A percentile compares a stretch with the other conserved stretches of the same genome.
phyloP scores from a whole-genome alignment of 768 basidiomycete genomes.

The Lactarius psammicola region DNA sequence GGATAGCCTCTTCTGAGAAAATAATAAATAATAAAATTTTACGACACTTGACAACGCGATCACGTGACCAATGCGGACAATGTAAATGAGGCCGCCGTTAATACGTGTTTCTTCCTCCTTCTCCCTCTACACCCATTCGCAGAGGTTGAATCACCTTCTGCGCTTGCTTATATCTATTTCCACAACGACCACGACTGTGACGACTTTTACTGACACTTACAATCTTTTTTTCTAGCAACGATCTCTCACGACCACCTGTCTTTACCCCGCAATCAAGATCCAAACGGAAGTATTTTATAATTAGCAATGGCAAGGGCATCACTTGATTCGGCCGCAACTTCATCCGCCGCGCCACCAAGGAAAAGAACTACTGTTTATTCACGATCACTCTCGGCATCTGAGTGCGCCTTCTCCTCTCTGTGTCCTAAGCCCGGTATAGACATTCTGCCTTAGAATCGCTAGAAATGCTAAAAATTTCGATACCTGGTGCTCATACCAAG shows the following conservation, averaged over 20 bases:
- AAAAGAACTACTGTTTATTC: not conserved
- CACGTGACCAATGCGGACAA: slow-evolving; percentile 12
- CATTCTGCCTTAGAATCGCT: slow-evolving; percentile 42
- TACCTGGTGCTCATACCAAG: slow-evolving; percentile 49
- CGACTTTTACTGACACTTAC: slow-evolving; percentile 13
- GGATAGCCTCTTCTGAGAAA: slow-evolving; percentile 57
- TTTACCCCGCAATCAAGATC: slow-evolving; percentile 2
- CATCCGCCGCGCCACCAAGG: not conserved
- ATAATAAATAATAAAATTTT: not conserved
- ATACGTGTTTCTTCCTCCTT: slow-evolving; percentile 3
- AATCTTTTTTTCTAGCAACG: slow-evolving; percentile 18
- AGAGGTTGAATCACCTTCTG: slow-evolving; percentile 15
- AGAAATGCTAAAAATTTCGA: slow-evolving; percentile 49
- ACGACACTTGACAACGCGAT: slow-evolving; percentile 6
- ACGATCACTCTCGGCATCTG: slow-evolving; percentile 18
- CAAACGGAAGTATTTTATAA: slow-evolving; percentile 4
- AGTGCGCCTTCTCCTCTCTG: slow-evolving; percentile 7
- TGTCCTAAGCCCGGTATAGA: not conserved
- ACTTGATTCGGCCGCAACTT: slow-evolving; percentile 18
- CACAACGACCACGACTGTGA: slow-evolving; percentile 12
- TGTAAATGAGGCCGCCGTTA: not conserved
- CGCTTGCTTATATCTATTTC: not conserved
- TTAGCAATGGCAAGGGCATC: slow-evolving; percentile 14
- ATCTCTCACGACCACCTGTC: slow-evolving; percentile 5
- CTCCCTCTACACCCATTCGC: slow-evolving; percentile 14